Percentiles rank a stretch among this genome's conserved stretches.
Conservation (phyloP, 768 basidiomycete genomes). For the Suillus paluster region DNA sequence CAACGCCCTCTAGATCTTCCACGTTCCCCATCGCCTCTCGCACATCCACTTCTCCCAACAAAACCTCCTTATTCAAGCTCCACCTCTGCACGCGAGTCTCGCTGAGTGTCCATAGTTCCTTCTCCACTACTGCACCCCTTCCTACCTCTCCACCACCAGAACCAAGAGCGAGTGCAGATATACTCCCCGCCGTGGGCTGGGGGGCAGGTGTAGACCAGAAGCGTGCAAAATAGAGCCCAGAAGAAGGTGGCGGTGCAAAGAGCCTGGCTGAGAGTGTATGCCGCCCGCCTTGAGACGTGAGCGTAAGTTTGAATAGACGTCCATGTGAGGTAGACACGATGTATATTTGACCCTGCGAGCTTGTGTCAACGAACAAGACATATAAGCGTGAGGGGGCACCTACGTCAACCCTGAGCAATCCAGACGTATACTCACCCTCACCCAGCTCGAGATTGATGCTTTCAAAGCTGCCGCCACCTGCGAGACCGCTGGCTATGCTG, state of each 20-base stretch:
- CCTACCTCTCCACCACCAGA: conserved; percentile 11
- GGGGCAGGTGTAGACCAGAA: conserved; percentile 48
- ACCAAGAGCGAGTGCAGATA: conserved; percentile 65
- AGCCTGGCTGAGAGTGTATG: conserved; percentile 58
- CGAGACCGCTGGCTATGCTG: conserved; percentile 80
- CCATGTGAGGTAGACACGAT: conserved; percentile 72
- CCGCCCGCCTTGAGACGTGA: conserved; percentile 73
- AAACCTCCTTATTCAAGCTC: conserved; percentile 58
- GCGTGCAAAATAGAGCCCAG: conserved; percentile 47
- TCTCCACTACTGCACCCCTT: conserved; percentile 40
- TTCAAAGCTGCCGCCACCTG: conserved; percentile 71
- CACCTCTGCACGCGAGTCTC: conserved; percentile 73
- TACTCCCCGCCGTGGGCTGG: conserved; percentile 58
- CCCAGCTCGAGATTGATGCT: conserved; percentile 46
- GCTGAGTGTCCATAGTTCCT: conserved; percentile 69
- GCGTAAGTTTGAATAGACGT: conserved; percentile 61
- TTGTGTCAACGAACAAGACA: conserved; percentile 12
- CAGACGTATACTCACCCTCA: conserved; percentile 65
- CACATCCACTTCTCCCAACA: conserved; percentile 60
- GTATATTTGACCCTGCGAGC: conserved; percentile 61
- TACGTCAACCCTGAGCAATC: conserved; percentile 68
- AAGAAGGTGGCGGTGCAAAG: conserved; percentile 60
- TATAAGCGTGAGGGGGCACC: conserved; percentile 30
- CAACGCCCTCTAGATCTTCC: conserved; percentile 75
- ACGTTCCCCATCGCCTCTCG: conserved; percentile 51